Percentiles rank a stretch among this genome's conserved stretches.
phyloP scores from a whole-genome alignment of 345 rosid species.

The Corchorus olitorius region DNA sequence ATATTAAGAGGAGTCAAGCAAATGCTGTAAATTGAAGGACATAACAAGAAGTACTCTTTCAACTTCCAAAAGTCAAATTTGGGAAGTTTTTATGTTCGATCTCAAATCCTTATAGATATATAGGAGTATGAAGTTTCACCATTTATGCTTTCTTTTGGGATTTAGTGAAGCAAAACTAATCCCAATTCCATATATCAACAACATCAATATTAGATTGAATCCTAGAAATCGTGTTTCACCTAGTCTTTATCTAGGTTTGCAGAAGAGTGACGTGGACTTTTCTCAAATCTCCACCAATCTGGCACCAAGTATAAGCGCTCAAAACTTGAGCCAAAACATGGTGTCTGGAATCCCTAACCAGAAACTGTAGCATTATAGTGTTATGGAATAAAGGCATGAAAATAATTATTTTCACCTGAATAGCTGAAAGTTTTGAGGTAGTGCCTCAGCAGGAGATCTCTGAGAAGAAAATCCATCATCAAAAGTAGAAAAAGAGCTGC shows the following conservation, averaged over 20 bases:
- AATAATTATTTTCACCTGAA: constrained; percentile 60
- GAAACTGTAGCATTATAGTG: neutral
- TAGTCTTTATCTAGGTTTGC: neutral
- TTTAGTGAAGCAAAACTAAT: neutral
- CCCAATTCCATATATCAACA: neutral
- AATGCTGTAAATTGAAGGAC: neutral
- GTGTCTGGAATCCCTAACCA: neutral
- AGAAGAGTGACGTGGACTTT: neutral
- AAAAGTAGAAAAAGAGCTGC: constrained; percentile 70
- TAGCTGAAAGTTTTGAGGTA: constrained; percentile 87
- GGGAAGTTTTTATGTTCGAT: neutral
- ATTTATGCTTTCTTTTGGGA: neutral
- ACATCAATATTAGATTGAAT: neutral
- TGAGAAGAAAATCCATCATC: constrained; percentile 82
- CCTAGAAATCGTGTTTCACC: neutral
- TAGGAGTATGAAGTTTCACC: neutral
- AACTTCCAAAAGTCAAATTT: neutral
- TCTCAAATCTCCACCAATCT: neutral
- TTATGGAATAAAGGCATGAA: neutral
- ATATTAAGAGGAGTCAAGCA: neutral
- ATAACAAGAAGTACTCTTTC: neutral
- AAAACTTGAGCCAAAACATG: neutral
- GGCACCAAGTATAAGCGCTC: neutral
- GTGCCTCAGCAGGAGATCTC: constrained; percentile 72
- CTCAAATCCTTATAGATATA: neutral